Evolutionary conservation across 257 asterid genomes (phyloP).

Genomic region (Fraxinus pennsylvanica): DNA sequence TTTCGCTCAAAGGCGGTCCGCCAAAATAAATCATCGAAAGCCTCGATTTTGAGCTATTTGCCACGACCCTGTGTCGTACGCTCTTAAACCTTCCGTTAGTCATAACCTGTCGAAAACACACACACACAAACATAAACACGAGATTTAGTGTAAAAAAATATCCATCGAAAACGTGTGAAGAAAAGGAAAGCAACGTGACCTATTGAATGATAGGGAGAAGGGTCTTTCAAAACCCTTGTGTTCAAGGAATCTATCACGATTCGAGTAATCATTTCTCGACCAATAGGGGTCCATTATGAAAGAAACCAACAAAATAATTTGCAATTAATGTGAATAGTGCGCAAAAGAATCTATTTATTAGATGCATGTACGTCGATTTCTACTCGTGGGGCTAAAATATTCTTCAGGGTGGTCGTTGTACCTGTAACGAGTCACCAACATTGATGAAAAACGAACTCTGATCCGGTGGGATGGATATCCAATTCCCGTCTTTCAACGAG

Average conservation of each 20-base stretch:
- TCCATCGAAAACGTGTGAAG: neutral
- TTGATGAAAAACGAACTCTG: constrained; percentile 70
- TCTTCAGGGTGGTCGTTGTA: constrained; percentile 20
- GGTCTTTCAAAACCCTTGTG: constrained; percentile 2
- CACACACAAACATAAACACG: neutral
- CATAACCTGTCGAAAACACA: constrained; percentile 47
- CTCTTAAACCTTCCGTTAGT: constrained; percentile 64
- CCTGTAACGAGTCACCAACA: constrained; percentile 89
- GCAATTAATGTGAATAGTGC: neutral
- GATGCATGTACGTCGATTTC: neutral
- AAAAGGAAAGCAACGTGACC: neutral
- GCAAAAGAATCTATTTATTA: neutral
- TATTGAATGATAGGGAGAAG: neutral
- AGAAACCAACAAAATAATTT: constrained; percentile 7
- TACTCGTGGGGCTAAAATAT: neutral
- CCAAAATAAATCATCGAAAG: constrained; percentile 68
- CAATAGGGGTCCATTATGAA: constrained; percentile 2
- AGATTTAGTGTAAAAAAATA: neutral
- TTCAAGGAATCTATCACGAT: constrained; percentile 16
- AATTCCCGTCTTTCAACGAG: constrained; percentile 55
- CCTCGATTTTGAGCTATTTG: constrained; percentile 49
- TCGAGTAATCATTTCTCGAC: constrained; percentile 4
- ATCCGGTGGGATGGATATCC: constrained; percentile 82
- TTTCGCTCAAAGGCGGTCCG: constrained; percentile 68
- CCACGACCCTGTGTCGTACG: constrained; percentile 53